These are phyloP conservation scores for Hyphopichia homilentoma DNA, from an alignment of 805 yeast genomes.

Conservation along the genomic window DNA sequence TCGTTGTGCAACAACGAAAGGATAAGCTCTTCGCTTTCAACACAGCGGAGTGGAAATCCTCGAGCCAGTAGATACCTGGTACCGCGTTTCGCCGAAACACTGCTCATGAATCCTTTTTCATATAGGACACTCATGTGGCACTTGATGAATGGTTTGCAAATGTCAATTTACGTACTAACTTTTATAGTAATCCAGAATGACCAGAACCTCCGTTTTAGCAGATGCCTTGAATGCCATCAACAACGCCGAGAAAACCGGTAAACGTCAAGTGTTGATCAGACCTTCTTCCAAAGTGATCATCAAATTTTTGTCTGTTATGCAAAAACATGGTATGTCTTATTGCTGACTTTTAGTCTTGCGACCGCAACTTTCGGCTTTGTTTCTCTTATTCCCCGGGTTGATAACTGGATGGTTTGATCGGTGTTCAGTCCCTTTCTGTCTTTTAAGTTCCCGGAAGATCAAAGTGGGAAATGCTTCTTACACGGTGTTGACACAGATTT, in stretches of 20 bases:
- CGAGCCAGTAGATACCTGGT: slow-evolving; percentile 27
- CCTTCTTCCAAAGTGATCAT: slow-evolving; percentile 98
- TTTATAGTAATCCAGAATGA: slow-evolving; percentile 54
- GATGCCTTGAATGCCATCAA: slow-evolving; percentile 97
- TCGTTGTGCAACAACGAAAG: too few relatives aligned
- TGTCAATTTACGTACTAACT: slow-evolving; percentile 10
- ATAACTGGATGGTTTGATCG: slow-evolving; percentile 97
- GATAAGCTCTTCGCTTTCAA: slow-evolving; percentile 11
- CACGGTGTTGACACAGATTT: slow-evolving; percentile 45
- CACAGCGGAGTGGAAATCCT: slow-evolving; percentile 8
- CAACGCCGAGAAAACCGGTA: slow-evolving; percentile 99
- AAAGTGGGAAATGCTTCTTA: slow-evolving; percentile 60
- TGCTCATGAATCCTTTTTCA: slow-evolving; percentile 32
- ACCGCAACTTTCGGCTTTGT: slow-evolving; percentile 1
- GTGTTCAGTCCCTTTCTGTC: slow-evolving; percentile 90
- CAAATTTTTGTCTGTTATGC: slow-evolving; percentile 95
- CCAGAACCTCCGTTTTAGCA: slow-evolving; percentile 97
- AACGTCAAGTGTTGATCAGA: slow-evolving; percentile 97
- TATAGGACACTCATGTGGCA: slow-evolving; percentile 39
- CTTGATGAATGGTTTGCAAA: slow-evolving; percentile 6
- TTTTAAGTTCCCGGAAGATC: slow-evolving; percentile 94
- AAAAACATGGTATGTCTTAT: slow-evolving; percentile 67
- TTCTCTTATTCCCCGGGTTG: slow-evolving; percentile 63
- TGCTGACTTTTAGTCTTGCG: slow-evolving; percentile 1
- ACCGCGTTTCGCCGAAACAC: slow-evolving; percentile 1